Base-by-base conservation (phyloP, 768 basidiomycete species). In the Mycena vulgaris region DNA sequence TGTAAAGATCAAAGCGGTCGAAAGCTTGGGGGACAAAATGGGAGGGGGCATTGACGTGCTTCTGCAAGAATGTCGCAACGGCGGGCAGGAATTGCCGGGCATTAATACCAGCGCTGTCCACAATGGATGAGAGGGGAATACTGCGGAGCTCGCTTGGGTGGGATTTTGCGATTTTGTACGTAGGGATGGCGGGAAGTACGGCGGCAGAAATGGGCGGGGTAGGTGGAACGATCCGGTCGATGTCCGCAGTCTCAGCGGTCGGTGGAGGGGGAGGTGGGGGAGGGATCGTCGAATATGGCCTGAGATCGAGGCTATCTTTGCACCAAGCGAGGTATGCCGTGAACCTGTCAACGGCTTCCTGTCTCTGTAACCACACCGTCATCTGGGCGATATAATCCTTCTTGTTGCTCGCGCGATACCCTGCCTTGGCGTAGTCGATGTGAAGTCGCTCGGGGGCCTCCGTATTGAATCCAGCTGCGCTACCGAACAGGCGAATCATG, bases 391-490 rank as follows among this genome's bases (percentile, higher is more conserved):
- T 47, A 47, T 47, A 47, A 8, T 21, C 45, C 45, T 47, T 47
- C 45, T 47, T 47, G 45, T 47, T 47, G 45, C n/a, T n/a, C 7
- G 45, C 45, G 3, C 23, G 21, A 47, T 47, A 47, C 2, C 45
- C 45, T 7, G 23, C 45, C 23, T 47, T 47, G n/a, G 45, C 45
- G n/a, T n/a, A 47, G 14, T 47, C 45, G 23, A 39, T 39, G 16
- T 39, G 37, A 8, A 42, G 42, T 5, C 42, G 42, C 17, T 42
- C 42, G 42, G 42, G 21, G 23, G n/a, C 45, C 23, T 47, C 45
- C 21, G 45, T 47, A 25, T 47, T 47, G 14, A 47, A 82, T 66
- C 76, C 77, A 79, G 28, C 49, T 5, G 28, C 80, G 5, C 51
- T 10, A 0, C 69, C 62, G n/a, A 21, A 25, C 14, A 25, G 23